Evolutionary conservation across 1,284 basidiomycete species (phyloP), one percentile per base, ranked within the genome.

Genomic region (Meripilus lineatus): DNA sequence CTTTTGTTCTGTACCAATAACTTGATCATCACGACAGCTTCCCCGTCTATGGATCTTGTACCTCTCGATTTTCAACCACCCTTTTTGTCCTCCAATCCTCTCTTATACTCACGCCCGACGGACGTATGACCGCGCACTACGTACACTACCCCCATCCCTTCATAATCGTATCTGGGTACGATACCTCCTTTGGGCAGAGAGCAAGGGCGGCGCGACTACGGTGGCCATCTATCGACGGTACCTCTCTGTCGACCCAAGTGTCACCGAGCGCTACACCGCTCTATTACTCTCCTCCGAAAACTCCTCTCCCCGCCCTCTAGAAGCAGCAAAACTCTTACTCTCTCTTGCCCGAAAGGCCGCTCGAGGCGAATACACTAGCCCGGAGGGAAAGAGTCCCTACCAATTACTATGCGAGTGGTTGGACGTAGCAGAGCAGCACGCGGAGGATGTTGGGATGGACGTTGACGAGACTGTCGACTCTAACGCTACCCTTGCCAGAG

Each of bases 11-110:
- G 14, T 24, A 37, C 6, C 33, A 37, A 25, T 38, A 5, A 14
- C 18, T 17, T 24, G 32, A n/a, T 8, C 15, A 30, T 23, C 51
- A 15, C 54, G 39, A 47, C 38, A 94, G 87, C 79, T 99, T 62
- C 96, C 96, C 2, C 83, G 92, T 33, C 63, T 97, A 57, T 99
- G 96, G 96, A 68, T 97, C 35, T 80, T 91, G 68, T 99, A 99
- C 66, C 73, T 93, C 25, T 87, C 89, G 46, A 74, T 97, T 49
- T 89, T 99, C 67, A 77, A 83, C 47, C 95, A 99, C 61, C 92
- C 93, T 1, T 74, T 79, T 45, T 98, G 94, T 60, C 94, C 96
- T 2, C 71, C 93, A 1, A 65, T 78, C 18, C 75, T 99, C 46
- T 87, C 89, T 13, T 75, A 89, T 56, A 92, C 92, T 0, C 95